Evolutionary conservation across 2,329 filamentous ascomycete genomes (phyloP).

Genomic region (Taxawa tesnikishii): DNA sequence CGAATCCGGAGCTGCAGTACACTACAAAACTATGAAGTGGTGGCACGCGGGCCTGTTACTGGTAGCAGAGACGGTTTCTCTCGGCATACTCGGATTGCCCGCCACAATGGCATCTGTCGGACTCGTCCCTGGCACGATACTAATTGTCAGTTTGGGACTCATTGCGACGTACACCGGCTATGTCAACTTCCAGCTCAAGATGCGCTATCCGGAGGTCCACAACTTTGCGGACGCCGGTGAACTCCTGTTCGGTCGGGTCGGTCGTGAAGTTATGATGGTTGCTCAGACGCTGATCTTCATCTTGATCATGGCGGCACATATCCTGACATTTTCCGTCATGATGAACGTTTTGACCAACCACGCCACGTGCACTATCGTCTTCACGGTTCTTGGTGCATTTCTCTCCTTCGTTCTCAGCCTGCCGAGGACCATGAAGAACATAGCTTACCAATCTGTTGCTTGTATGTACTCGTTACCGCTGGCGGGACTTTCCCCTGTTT

Average conservation of each 20-base stretch:
- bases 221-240: slow-evolving; percentile 58
- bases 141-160: slow-evolving; percentile 42
- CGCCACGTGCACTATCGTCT: slow-evolving; percentile 51
- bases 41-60: slow-evolving; percentile 19
- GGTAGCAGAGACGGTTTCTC: slow-evolving; percentile 47
- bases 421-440: slow-evolving; percentile 50
- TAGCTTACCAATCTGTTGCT: slow-evolving; percentile 49
- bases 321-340: slow-evolving; percentile 57
- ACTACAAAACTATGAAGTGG: slow-evolving; percentile 38
- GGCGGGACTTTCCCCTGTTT: slow-evolving; percentile 11
- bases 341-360: slow-evolving; percentile 52
- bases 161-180: slow-evolving; percentile 46
- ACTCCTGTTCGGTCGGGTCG: slow-evolving; percentile 47
- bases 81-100: slow-evolving; percentile 45
- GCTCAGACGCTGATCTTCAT: slow-evolving; percentile 53
- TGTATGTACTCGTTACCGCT: too few species aligned
- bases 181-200: slow-evolving; percentile 46
- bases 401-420: slow-evolving; percentile 48
- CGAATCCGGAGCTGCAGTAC: slow-evolving; percentile 10
- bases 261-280: slow-evolving; percentile 49
- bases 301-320: slow-evolving; percentile 61
- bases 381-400: slow-evolving; percentile 46
- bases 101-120: slow-evolving; percentile 40
- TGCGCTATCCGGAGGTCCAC: slow-evolving; percentile 43
- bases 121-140: slow-evolving; percentile 31